Base-by-base conservation (phyloP, 225 moss, liverwort and hornwort species). In the Asterella californica region DNA sequence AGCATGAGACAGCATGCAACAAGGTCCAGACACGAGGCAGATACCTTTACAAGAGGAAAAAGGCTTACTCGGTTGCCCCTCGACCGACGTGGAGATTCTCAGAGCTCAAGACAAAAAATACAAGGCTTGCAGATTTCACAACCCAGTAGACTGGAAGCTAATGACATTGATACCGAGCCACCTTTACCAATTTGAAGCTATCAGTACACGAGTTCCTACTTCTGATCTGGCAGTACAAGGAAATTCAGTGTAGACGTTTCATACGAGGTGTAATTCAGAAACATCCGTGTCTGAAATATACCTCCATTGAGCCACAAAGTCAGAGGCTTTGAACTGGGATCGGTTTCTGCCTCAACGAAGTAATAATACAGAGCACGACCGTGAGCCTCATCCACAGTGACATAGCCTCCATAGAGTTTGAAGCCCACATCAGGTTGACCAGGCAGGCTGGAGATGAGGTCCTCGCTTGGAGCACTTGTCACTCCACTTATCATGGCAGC, bases 251-350 rank as follows among this genome's bases (percentile, higher is more conserved):
- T 62, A 29, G 62, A 62, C 12, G 5, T 15, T 65, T 30, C 14
- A 65, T 33, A 33, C 15, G 30, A 65, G 32, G 29, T 27, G 62
- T 32, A 32, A 65, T 65, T 65, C 22, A 15, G 5, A 65, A 32
- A 10, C 3, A 25, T 61, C 61, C 9, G 27, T 15, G 12, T n/a
- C n/a, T 65, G 65, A 65, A 33, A 49, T 49, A n/a, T 71, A 95
- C 95, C 93, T 60, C 95, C 95, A 80, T 93, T 95, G 34, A 95
- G 88, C 95, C 95, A 95, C 86, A 95, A 82, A 4, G 87, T 90
- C 52, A 95, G 79, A n/a, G 95, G 93, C 84, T 88, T 92, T 59
- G 78, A 55, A 33, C 82, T 52, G 22, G 92, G 78, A 27, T 79
- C 61, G 8, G 85, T 70, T 14, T 87, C 81, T 67, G 92, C 92